Conservation (phyloP, 768 basidiomycete species). For the Boletus rex-veris region DNA sequence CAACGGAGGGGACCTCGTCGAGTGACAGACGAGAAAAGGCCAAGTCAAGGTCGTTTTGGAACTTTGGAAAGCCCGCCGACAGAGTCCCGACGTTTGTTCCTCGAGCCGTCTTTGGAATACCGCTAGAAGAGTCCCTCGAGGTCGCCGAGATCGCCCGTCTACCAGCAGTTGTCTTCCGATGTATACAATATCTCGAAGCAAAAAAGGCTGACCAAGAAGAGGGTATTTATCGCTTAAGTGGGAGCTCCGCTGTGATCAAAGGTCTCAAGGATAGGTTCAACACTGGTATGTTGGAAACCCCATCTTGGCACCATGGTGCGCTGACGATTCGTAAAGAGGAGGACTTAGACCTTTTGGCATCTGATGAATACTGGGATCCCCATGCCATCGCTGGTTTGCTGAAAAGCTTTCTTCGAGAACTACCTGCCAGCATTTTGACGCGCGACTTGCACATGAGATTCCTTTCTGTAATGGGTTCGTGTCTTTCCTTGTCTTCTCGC, state of each 20-base stretch:
- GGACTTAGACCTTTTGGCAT: slow-evolving; percentile 85
- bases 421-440: slow-evolving; percentile 90
- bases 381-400: slow-evolving; percentile 95
- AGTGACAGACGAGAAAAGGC: slow-evolving; percentile 86
- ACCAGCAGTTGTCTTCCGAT: slow-evolving; percentile 92
- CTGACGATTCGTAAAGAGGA: slow-evolving; percentile 59
- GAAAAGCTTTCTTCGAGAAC: slow-evolving; percentile 89
- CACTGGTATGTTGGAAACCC: slow-evolving; percentile 49
- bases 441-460: slow-evolving; percentile 88
- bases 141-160: slow-evolving; percentile 87
- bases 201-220: slow-evolving; percentile 96
- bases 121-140: slow-evolving; percentile 82
- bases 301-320: slow-evolving; percentile 2
- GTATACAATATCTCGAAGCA: slow-evolving; percentile 90
- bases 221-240: slow-evolving; percentile 94
- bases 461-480: slow-evolving; percentile 87
- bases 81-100: slow-evolving; percentile 42
- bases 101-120: slow-evolving; percentile 85
- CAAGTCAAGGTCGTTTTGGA: slow-evolving; percentile 92
- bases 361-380: slow-evolving; percentile 95
- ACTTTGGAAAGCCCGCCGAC: slow-evolving; percentile 68
- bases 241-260: slow-evolving; percentile 94
- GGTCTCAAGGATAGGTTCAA: slow-evolving; percentile 92
- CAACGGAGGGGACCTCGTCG: slow-evolving; percentile 37
- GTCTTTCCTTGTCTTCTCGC: slow-evolving; percentile 13